A percentile compares a stretch with the other conserved stretches of the same genome.
These are phyloP conservation scores for Diphasiastrum complanatum DNA, from an alignment of 83 land plant genomes.

Conservation along the genomic window DNA sequence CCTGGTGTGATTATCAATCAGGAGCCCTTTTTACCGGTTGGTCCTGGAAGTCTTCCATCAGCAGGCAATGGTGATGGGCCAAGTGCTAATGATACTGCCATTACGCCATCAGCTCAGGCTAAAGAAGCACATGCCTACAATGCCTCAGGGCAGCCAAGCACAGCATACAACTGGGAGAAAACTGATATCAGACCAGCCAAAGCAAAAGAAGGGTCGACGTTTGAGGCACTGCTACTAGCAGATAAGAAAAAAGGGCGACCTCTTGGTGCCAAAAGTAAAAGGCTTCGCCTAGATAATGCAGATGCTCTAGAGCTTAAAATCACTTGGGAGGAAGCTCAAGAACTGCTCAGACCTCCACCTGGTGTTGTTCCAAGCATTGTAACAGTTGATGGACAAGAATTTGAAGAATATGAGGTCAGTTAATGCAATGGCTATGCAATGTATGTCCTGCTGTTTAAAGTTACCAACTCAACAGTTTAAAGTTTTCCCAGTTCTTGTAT, in stretches of 20 bases:
- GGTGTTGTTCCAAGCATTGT: slow-evolving; percentile 43
- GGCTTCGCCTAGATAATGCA: slow-evolving; percentile 51
- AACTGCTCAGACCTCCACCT: slow-evolving; percentile 69
- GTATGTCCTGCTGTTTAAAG: not conserved
- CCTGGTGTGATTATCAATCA: too few species aligned
- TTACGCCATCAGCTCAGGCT: too few species aligned
- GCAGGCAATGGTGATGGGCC: too few species aligned
- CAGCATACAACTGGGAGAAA: slow-evolving; percentile 18
- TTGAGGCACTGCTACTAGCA: slow-evolving; percentile 32
- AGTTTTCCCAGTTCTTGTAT: too few species aligned
- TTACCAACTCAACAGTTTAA: not conserved
- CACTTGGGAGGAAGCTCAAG: slow-evolving; percentile 91
- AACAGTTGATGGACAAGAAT: slow-evolving; percentile 76
- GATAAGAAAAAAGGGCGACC: slow-evolving; percentile 47
- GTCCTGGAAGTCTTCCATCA: too few species aligned
- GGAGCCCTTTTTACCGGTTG: too few species aligned
- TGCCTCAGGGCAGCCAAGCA: slow-evolving; percentile 17
- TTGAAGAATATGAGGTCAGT: slow-evolving; percentile 88
- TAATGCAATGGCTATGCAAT: not conserved
- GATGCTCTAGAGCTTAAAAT: slow-evolving; percentile 60
- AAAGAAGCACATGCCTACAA: slow-evolving; percentile 16
- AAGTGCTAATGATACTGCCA: too few species aligned
- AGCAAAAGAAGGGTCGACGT: slow-evolving; percentile 26
- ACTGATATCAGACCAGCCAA: slow-evolving; percentile 19
- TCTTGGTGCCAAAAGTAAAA: slow-evolving; percentile 61